A percentile compares a stretch with the other conserved stretches of the same genome.
Conservation (phyloP, 2,329 filamentous ascomycete genomes). For the Ophiosphaerella narmari region DNA sequence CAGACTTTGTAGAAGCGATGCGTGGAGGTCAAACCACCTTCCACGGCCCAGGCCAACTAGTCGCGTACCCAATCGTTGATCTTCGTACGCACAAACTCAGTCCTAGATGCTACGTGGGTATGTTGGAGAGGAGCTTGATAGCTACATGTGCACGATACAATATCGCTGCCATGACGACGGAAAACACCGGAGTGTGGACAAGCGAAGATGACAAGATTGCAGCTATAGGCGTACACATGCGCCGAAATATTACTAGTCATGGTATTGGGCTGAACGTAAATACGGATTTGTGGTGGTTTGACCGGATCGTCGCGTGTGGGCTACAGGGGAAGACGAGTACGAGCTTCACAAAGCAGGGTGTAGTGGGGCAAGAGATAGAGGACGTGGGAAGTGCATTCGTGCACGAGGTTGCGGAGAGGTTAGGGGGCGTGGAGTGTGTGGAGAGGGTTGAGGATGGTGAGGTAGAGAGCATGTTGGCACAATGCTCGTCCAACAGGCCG, state of each 20-base stretch:
- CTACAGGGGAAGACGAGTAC: conserved; percentile 78
- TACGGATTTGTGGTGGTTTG: conserved; percentile 66
- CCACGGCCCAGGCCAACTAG: conserved; percentile 90
- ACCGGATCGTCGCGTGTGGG: conserved; percentile 87
- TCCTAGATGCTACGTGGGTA: conserved; percentile 75
- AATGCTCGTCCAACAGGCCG: not conserved
- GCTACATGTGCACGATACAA: conserved; percentile 64
- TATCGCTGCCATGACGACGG: conserved; percentile 66
- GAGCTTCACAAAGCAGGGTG: conserved; percentile 66
- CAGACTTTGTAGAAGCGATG: conserved; percentile 71
- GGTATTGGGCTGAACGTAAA: conserved; percentile 81
- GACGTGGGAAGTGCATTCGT: conserved; percentile 50
- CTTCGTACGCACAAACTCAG: conserved; percentile 70
- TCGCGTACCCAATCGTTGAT: conserved; percentile 92
- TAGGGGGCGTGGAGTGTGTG: conserved; percentile 27
- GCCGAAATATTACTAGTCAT: conserved; percentile 80
- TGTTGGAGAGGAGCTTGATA: conserved; percentile 78
- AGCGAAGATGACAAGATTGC: conserved; percentile 70
- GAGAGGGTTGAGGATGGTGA: conserved; percentile 21
- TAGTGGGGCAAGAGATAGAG: conserved; percentile 41
- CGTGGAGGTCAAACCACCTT: conserved; percentile 92
- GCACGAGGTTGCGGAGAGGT: conserved; percentile 40
- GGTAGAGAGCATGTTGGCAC: conserved; percentile 10
- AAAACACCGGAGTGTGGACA: conserved; percentile 84
- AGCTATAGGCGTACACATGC: conserved; percentile 87